Evolutionary conservation across 441 rosid genomes (phyloP), one percentile per base, ranked within the genome.

Genomic region (Hura crepitans): DNA sequence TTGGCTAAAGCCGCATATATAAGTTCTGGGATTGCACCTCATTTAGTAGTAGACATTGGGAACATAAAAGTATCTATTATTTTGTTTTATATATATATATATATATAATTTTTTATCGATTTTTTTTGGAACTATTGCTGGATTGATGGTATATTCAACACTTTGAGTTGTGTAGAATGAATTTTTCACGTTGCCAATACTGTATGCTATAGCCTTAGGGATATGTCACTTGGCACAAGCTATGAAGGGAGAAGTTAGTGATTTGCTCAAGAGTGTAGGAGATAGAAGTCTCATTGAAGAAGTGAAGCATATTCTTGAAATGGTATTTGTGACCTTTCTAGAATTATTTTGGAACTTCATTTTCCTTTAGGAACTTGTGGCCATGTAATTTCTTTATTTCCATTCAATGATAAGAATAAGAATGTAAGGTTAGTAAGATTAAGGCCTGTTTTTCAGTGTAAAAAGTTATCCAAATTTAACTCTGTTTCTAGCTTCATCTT

Each of bases 291-390:
- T 74, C 68, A 69, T 81, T 50, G 89, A 85, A 76, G 95, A 93
- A 79, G 86, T 93, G 69, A 91, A 89, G 78, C 84, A 74, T 25
- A 76, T 91, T 55, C 89, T 90, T 77, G 96, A 87, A 67, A 81
- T 83, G 96, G 97, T 88, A 81, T 57, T 35, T 60, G 31, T 73
- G 46, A 20, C 45, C 31, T 4, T 50, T 72, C 49, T 23, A 12
- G 53, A 28, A 23, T 37, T 6, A 8, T 33, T 58, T 74, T 22
- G 28, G 42, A n/a, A 35, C 23, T 30, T 22, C 22, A 12, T 35
- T 31, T 42, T 20, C 56, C 0, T 50, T 50, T 39, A 49, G 42
- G 45, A 20, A 28, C 22, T 51, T 73, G 61, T 73, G 23, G 22
- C 27, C 15, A 3, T 67, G 28, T 50, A 18, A 23, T 35, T 25